Conservation (phyloP, 805 yeast species). For the Candida sithepensis region DNA sequence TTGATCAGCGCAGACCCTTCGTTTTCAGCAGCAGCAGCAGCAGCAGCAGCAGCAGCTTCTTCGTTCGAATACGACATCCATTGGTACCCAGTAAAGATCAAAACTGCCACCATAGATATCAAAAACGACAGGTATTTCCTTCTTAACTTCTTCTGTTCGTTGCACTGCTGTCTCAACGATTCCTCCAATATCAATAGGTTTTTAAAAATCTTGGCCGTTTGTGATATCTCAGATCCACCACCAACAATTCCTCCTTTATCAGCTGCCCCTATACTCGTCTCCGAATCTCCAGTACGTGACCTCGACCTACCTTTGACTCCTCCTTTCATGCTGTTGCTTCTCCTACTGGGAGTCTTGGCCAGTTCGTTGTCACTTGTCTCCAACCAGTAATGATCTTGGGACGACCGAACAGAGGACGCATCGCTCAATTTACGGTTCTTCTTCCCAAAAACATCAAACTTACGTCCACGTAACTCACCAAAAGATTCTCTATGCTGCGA, state of each 20-base stretch:
- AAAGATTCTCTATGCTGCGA: slow-evolving; percentile 30
- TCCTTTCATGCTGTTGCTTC: slow-evolving; percentile 11
- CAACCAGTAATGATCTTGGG: slow-evolving; percentile 12
- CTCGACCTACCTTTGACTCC: slow-evolving; percentile 14
- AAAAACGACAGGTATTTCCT: slow-evolving; percentile 56
- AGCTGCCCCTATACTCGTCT: neutral
- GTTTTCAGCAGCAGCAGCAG: too few species aligned
- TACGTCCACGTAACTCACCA: slow-evolving; percentile 22
- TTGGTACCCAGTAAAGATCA: slow-evolving; percentile 34
- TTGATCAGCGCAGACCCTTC: too few species aligned
- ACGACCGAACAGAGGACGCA: slow-evolving; percentile 25
- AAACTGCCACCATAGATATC: slow-evolving; percentile 38
- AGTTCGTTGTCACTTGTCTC: slow-evolving; percentile 25
- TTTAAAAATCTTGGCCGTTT: slow-evolving; percentile 68
- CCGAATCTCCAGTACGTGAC: slow-evolving; percentile 13
- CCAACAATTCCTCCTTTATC: slow-evolving; percentile 3
- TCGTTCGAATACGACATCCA: slow-evolving; percentile 19
- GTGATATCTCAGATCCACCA: slow-evolving; percentile 18
- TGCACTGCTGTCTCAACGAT: slow-evolving; percentile 74
- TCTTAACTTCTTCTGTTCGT: slow-evolving; percentile 65
- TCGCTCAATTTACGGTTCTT: slow-evolving; percentile 26
- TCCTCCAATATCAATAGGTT: slow-evolving; percentile 84
- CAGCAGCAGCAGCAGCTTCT: slow-evolving; percentile 14
- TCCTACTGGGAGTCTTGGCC: slow-evolving; percentile 18
- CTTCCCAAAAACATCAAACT: slow-evolving; percentile 8